phyloP scores from a whole-genome alignment of 192 early-diverging fungal species.

The Rhizophagus sp. region DNA sequence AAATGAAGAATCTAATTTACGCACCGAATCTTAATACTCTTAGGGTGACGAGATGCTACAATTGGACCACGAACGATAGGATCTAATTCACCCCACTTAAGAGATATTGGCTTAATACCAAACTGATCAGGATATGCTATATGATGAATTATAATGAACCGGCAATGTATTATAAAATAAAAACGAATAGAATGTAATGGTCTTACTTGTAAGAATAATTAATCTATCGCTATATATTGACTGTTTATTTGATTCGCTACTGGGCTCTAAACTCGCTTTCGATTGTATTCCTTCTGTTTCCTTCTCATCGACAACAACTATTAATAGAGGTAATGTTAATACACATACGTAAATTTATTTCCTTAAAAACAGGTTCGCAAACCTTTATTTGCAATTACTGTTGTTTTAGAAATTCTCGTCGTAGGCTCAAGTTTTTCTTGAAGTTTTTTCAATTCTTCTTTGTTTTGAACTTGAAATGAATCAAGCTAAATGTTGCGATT shows the following conservation, averaged over 20 bases:
- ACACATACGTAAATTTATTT: not conserved
- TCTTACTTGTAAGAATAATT: conserved; percentile 4
- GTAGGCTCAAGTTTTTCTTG: conserved; percentile 24
- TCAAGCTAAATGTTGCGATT: conserved; percentile 29
- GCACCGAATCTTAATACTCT: conserved; percentile 73
- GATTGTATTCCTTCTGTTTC: not conserved
- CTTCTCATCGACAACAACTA: not conserved
- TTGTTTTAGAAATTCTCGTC: conserved; percentile 22
- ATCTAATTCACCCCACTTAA: conserved; percentile 77
- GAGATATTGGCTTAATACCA: conserved; percentile 71
- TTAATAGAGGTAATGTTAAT: conserved; percentile 7
- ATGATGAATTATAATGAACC: not conserved
- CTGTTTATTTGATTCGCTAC: not conserved
- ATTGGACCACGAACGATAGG: conserved; percentile 83
- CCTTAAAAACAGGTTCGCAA: not conserved
- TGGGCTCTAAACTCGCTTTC: not conserved
- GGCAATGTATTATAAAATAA: not conserved
- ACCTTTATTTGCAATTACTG: not conserved
- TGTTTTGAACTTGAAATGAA: conserved; percentile 28
- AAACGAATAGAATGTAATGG: not conserved
- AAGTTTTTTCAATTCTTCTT: conserved; percentile 31
- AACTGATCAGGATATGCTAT: conserved; percentile 56
- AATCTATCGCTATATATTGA: not conserved
- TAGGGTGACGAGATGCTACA: conserved; percentile 74
- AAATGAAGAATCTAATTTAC: conserved; percentile 3